Evolutionary conservation across 768 basidiomycete species (phyloP), one percentile per base, ranked within the genome.

Genomic region (Boletus patriciae): DNA sequence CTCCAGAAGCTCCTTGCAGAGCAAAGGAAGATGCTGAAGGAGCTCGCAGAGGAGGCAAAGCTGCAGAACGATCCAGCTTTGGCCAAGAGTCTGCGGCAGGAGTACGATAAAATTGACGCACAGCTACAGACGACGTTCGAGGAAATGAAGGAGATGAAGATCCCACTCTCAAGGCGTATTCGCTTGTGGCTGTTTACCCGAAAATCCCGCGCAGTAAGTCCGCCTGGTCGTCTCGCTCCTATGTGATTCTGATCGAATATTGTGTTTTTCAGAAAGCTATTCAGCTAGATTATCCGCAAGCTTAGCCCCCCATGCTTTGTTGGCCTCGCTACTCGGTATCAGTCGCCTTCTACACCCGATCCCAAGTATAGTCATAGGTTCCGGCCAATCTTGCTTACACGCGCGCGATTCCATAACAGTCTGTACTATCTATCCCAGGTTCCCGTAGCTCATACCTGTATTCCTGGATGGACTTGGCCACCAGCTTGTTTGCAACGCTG

Each of bases 91-190:
- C 29, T 68, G 15, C 57, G 40, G 12, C 50, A 51, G 11, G 60
- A 67, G n/a, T 56, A 44, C n/a, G 52, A 61, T 0, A 61, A 54
- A 27, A 18, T 58, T 5, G 61, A 58, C 19, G 10, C 4, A 0
- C 52, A 49, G 34, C 42, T 66, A 15, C 56, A 62, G 34, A 49
- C 33, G 23, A 68, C 66, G 31, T 68, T 68, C 7, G 62, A 62
- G 19, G 54, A 68, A 11, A 68, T 66, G 41, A 57, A 42, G 25
- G 29, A 19, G 29, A 54, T 68, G 63, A 68, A 58, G 29, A 60
- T 66, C 5, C 46, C 65, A 4, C 7, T 61, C 16, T 1, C 15
- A 7, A 58, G 65, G 46, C 50, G 66, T 1, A 36, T 64, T 9
- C 7, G 23, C 10, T 31, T 64, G 29, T 46, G 38, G 57, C 0